A percentile compares a stretch with the other conserved stretches of the same genome.
Conservation (phyloP, 2,329 filamentous ascomycete genomes). For the Xylariales sp. region DNA sequence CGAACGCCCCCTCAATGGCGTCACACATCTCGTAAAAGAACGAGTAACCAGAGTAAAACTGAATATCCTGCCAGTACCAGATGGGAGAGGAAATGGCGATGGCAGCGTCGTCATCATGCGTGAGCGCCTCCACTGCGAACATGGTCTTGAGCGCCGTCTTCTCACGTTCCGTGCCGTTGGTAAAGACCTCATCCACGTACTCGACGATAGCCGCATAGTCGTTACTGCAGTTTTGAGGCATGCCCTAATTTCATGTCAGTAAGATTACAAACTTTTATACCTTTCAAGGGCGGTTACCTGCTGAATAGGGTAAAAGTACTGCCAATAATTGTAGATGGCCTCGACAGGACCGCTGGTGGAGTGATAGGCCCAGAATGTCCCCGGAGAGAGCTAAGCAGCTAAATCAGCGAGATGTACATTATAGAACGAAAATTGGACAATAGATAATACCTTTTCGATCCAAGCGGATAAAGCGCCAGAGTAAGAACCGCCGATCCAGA, state of each 20-base stretch:
- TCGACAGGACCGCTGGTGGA: conserved; percentile 52
- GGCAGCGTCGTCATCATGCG: conserved; percentile 50
- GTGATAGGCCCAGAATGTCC: conserved; percentile 58
- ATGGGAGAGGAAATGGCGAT: conserved; percentile 21
- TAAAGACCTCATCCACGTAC: conserved; percentile 46
- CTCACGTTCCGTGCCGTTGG: conserved; percentile 36
- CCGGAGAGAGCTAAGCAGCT: conserved; percentile 33
- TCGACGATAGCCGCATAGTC: conserved; percentile 48
- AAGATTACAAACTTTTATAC: background rate
- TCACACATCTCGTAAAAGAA: conserved; percentile 28
- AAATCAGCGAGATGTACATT: background rate
- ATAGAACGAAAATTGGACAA: too few relatives aligned
- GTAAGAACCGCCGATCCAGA: conserved; percentile 53
- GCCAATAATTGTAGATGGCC: conserved; percentile 52
- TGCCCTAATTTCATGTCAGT: conserved; percentile 29
- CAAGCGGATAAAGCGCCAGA: conserved; percentile 52
- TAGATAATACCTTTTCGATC: conserved; percentile 36
- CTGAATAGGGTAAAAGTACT: conserved; percentile 52
- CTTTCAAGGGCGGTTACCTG: conserved; percentile 14
- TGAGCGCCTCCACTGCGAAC: conserved; percentile 45
- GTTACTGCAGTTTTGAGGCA: conserved; percentile 53
- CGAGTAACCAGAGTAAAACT: conserved; percentile 29
- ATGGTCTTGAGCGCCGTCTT: conserved; percentile 40
- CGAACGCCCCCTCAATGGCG: conserved; percentile 28
- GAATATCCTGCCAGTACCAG: conserved; percentile 30